Percentiles rank a stretch among this genome's conserved stretches.
Conservation (phyloP, 164 flowering plant genomes). For the Chloranthus sessilifolius region DNA sequence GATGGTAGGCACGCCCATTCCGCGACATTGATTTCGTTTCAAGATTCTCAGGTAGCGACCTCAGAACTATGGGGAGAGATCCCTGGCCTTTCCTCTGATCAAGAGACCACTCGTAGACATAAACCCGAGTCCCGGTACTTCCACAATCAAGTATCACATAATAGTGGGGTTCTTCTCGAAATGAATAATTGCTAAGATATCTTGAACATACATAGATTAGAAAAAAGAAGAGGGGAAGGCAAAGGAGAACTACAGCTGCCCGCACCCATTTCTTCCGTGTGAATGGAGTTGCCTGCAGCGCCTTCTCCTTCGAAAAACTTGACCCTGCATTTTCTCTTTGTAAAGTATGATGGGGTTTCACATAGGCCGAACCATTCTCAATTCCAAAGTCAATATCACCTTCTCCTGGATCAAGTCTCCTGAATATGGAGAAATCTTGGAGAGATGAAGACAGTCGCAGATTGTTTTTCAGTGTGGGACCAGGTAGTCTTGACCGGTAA, state of each 20-base stretch:
- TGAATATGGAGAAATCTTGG: constrained; percentile 72
- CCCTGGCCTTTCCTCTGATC: constrained; percentile 28
- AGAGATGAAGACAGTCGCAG: constrained; percentile 70
- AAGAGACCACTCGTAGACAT: constrained; percentile 61
- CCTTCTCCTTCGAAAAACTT: constrained; percentile 84
- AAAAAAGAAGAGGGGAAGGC: constrained; percentile 38
- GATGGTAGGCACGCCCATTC: constrained; percentile 78
- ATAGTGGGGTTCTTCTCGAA: constrained; percentile 40
- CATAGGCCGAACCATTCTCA: constrained; percentile 17
- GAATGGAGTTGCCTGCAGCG: constrained; percentile 31
- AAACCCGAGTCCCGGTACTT: constrained; percentile 92
- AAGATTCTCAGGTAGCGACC: constrained; percentile 48
- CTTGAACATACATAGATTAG: constrained; percentile 27
- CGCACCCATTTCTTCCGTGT: constrained; percentile 50
- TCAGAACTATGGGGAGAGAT: constrained; percentile 55
- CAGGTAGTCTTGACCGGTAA: constrained; percentile 28
- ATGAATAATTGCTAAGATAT: constrained; percentile 41
- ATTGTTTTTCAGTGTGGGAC: constrained; percentile 33
- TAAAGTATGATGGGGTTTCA: constrained; percentile 30
- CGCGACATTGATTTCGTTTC: constrained; percentile 36
- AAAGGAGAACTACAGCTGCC: constrained; percentile 29
- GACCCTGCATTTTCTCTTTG: constrained; percentile 45
- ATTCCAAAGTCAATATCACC: constrained; percentile 23
- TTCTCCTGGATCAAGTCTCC: constrained; percentile 50
- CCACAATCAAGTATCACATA: constrained; percentile 94